Evolutionary conservation across 1,284 basidiomycete species (phyloP).

Genomic region (Austroboletus novae-zelandiae): DNA sequence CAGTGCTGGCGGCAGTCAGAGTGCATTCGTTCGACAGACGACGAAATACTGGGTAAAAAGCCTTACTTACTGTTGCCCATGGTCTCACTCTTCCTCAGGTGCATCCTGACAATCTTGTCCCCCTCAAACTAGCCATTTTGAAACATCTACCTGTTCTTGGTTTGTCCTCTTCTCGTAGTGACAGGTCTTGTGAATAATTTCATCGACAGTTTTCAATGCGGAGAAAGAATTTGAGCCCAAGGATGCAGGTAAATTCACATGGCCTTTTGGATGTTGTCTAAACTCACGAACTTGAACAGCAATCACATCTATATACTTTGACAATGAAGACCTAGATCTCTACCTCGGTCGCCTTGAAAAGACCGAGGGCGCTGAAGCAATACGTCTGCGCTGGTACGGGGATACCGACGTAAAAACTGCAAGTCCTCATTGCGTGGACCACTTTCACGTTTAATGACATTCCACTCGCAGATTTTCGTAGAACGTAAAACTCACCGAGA

Average conservation of each 20-base stretch:
- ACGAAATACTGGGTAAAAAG: constrained; percentile 94
- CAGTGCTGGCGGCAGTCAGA: constrained; percentile 92
- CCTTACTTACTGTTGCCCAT: background rate
- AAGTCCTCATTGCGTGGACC: constrained; percentile 21
- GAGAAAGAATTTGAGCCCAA: constrained; percentile 91
- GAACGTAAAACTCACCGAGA: constrained; percentile 99
- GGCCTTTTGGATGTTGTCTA: background rate
- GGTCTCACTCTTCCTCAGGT: constrained; percentile 48
- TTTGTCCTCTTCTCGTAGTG: constrained; percentile 32
- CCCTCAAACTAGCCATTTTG: constrained; percentile 94
- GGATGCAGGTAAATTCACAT: constrained; percentile 67
- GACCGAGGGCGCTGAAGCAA: constrained; percentile 97
- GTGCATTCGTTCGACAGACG: constrained; percentile 95
- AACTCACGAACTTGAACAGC: constrained; percentile 41
- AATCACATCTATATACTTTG: constrained; percentile 89
- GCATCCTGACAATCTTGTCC: constrained; percentile 92
- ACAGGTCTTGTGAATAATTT: constrained; percentile 1
- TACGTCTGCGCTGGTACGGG: constrained; percentile 98
- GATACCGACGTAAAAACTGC: constrained; percentile 81
- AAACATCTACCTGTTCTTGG: constrained; percentile 91
- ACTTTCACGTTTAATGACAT: background rate
- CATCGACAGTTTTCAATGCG: constrained; percentile 81
- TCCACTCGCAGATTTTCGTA: constrained; percentile 77
- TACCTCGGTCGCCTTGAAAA: constrained; percentile 98
- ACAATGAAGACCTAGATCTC: constrained; percentile 96